phyloP scores from a whole-genome alignment of 352 stramenopile genomes.

The Peronosclerospora sorghi region DNA sequence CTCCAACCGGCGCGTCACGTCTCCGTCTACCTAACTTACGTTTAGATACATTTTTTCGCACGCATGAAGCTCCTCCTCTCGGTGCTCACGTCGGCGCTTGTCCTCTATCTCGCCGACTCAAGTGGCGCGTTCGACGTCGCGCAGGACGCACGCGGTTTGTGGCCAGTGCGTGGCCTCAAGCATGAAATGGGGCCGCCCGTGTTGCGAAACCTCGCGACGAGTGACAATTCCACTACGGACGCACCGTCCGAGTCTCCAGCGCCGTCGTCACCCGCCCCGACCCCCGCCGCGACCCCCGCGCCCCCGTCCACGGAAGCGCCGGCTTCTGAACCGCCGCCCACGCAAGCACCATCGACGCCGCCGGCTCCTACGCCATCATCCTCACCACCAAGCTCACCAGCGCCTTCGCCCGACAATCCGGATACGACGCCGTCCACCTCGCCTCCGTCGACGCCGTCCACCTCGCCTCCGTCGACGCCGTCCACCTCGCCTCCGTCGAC shows the following conservation, averaged over 20 bases:
- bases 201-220: slow-evolving; percentile 13
- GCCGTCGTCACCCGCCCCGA: background rate
- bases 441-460: background rate
- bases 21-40: no score
- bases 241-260: slow-evolving; percentile 1
- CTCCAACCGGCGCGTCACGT: no score
- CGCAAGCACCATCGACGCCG: slow-evolving; percentile 5
- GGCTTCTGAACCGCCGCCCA: no score
- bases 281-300: background rate
- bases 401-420: slow-evolving; percentile 3
- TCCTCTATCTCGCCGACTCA: slow-evolving; percentile 12
- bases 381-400: background rate
- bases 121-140: background rate
- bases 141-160: slow-evolving; percentile 13
- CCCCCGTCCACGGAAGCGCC: no score
- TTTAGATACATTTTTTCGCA: background rate
- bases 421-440: slow-evolving; percentile 9
- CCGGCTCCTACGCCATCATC: slow-evolving; percentile 4
- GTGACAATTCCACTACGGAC: slow-evolving; percentile 8
- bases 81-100: slow-evolving; percentile 13
- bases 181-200: slow-evolving; percentile 10
- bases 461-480: background rate
- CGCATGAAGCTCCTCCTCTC: slow-evolving; percentile 31
- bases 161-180: slow-evolving; percentile 7
- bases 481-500: background rate